Evolutionary conservation across 1,284 basidiomycete genomes (phyloP), one percentile per base, ranked within the genome.

Genomic region (Coriolopsis trogii): DNA sequence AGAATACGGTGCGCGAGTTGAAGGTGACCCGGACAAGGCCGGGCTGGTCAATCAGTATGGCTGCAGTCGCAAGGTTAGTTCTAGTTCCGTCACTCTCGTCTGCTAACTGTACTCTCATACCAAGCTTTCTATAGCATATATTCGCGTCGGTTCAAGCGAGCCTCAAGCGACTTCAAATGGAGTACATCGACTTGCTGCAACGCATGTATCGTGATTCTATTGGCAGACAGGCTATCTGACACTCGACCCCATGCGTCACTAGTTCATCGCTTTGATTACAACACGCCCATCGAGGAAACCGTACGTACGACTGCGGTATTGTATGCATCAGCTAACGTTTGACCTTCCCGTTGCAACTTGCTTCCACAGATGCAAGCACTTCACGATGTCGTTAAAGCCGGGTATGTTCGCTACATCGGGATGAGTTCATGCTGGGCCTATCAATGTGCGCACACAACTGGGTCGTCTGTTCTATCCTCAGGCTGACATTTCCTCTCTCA

Each of bases 181-280:
- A 76, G 40, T 76, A 77, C 58, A 65, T 77, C 59, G 74, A 76
- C 47, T 56, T 75, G 3, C 62, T 71, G 7, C 69, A 72, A 44
- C 56, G 50, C 57, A n/a, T n/a, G 59, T 23, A 15, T 1, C 6
- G 16, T 4, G 3, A 20, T 15, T 18, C 9, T 18, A 18, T 20
- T 6, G 16, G 16, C 33, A 9, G 31, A 5, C 5, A 5, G 13
- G 6, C 16, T 15, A 8, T 1, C 16, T 2, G 16, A 18, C 18
- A 15, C 33, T 36, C 33, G 20, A n/a, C 6, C 20, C 16, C 16
- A n/a, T n/a, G n/a, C 33, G 12, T 18, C 16, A 7, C 2, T 4
- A 62, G 59, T 53, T 25, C 59, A 60, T 28, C 47, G 62, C 0
- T 53, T 63, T 33, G 53, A 54, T 26, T 43, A 53, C 12, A 39